Evolutionary conservation across 768 basidiomycete species (phyloP), one percentile per base, ranked within the genome.

Genomic region (Pluteus cervinus): DNA sequence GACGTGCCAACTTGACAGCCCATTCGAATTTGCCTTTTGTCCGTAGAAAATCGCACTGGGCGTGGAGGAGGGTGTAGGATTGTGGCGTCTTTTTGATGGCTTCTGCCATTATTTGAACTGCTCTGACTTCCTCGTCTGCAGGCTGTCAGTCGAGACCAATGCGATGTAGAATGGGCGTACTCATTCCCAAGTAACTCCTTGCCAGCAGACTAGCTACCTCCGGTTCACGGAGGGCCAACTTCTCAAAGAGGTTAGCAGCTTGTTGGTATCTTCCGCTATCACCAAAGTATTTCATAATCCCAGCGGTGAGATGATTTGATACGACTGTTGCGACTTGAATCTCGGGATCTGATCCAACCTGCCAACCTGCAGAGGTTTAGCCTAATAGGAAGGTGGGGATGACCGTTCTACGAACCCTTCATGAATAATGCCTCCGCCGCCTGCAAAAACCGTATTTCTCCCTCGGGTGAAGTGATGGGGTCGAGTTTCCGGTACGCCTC

Each of bases 281-380:
- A 2, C 92, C 88, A 50, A 99, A 98, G 60, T 98, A 97, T 55
- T 98, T 98, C 69, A 97, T 76, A 48, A 98, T 75, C 1, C 87
- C 94, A 8, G 91, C 84, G 0, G 91, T 93, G 16, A 99, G 73
- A 56, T 98, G 96, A 56, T 99, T 99, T 16, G 92, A 93, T 4
- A 96, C 90, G 20, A 91, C 71, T 3, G 92, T 94, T 1, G 96
- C 96, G 10, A 99, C 94, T 55, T 99, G 96, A 16, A 98, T 94
- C 60, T 99, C 96, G 0, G 96, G 96, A 46, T 98, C 96, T 0
- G 92, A 96, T 2, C 94, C 96, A 6, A 98, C 86, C 54, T 96
- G 93, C 96, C 96, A 98, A 23, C 94, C 92, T 93, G 46, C 6
- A 26, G 17, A 33, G 5, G 4, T 34, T 37, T 8, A 41, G 24